A percentile compares a stretch with the other conserved stretches of the same genome.
Conservation (phyloP, 2,329 filamentous ascomycete species). For the Xenoacremonium recifei region DNA sequence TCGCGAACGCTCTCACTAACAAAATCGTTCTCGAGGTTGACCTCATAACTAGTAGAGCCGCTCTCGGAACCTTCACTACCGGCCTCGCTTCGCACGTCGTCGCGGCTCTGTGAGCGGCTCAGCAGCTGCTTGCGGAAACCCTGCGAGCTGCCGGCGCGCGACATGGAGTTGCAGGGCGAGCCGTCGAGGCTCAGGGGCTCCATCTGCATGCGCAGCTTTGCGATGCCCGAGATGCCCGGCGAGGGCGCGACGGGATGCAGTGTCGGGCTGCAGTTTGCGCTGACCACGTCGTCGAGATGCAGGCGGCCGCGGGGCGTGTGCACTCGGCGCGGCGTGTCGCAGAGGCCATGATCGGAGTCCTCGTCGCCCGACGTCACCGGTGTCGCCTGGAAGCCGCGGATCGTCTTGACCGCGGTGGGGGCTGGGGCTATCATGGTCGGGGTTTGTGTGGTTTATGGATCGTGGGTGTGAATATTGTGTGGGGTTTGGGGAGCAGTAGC, state of each 20-base stretch:
- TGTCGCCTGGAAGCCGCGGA: slow-evolving; percentile 57
- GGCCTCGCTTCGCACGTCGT: slow-evolving; percentile 51
- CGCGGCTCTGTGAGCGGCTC: slow-evolving; percentile 53
- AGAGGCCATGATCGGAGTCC: slow-evolving; percentile 50
- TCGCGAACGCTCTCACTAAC: slow-evolving; percentile 63
- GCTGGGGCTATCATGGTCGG: slow-evolving; percentile 46
- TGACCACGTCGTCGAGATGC: slow-evolving; percentile 56
- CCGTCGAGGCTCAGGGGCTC: slow-evolving; percentile 71
- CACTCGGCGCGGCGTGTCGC: slow-evolving; percentile 36
- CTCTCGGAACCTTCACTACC: slow-evolving; percentile 65
- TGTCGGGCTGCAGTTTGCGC: slow-evolving; percentile 62
- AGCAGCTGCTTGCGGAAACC: slow-evolving; percentile 54
- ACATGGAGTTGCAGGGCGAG: slow-evolving; percentile 55
- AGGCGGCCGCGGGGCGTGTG: slow-evolving; percentile 37
- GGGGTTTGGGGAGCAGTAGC: no score
- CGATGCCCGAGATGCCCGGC: slow-evolving; percentile 69
- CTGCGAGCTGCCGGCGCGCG: slow-evolving; percentile 47
- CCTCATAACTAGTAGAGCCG: slow-evolving; percentile 73
- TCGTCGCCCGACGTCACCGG: slow-evolving; percentile 56
- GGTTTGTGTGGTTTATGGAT: no score
- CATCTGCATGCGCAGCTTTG: slow-evolving; percentile 76
- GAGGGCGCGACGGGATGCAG: slow-evolving; percentile 53
- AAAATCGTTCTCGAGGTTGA: slow-evolving; percentile 82
- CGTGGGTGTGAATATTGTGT: no score
- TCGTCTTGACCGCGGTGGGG: slow-evolving; percentile 50